A percentile compares a stretch with the other conserved stretches of the same genome.
These are phyloP conservation scores for Aspergillus hiratsukae DNA, from an alignment of 2,329 filamentous ascomycete genomes.

Conservation along the genomic window DNA sequence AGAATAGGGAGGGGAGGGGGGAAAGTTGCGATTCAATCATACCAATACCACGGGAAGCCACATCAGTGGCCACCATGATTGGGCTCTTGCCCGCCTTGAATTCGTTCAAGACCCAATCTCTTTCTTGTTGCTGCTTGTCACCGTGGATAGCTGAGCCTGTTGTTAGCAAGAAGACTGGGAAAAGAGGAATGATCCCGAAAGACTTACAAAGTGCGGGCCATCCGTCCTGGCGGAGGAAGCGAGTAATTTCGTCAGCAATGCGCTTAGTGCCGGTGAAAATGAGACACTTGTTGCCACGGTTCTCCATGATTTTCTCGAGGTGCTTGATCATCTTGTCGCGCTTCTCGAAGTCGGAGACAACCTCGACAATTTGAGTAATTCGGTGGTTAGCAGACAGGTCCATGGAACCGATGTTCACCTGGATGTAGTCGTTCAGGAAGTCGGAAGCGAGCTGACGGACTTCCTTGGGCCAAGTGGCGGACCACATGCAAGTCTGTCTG, in stretches of 20 bases:
- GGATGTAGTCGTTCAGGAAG: slow-evolving; percentile 92
- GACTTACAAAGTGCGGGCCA: slow-evolving; percentile 92
- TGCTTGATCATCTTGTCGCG: slow-evolving; percentile 96
- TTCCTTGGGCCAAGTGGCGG: slow-evolving; percentile 98
- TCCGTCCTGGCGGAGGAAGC: slow-evolving; percentile 94
- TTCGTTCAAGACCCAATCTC: slow-evolving; percentile 98
- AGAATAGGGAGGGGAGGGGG: slow-evolving; percentile 27
- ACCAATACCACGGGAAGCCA: slow-evolving; percentile 99
- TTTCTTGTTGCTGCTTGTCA: slow-evolving; percentile 99
- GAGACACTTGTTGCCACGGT: slow-evolving; percentile 89
- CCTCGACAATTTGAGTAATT: slow-evolving; percentile 96
- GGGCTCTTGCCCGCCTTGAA: slow-evolving; percentile 99
- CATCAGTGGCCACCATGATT: slow-evolving; percentile 99
- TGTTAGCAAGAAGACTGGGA: slow-evolving; percentile 37
- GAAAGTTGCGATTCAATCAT: slow-evolving; percentile 68
- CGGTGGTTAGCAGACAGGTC: slow-evolving; percentile 95
- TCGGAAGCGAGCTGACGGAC: slow-evolving; percentile 87
- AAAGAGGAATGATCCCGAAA: slow-evolving; percentile 3
- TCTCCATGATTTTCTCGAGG: slow-evolving; percentile 95
- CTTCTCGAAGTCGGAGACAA: slow-evolving; percentile 95
- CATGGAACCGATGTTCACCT: slow-evolving; percentile 97
- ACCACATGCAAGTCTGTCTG: slow-evolving; percentile 99
- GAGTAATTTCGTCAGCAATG: slow-evolving; percentile 95
- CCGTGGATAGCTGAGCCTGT: slow-evolving; percentile 76
- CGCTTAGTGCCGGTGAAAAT: slow-evolving; percentile 86